These are phyloP conservation scores for Sparassis latifolia DNA, from an alignment of 1,284 basidiomycete species.

Conservation along the genomic window DNA sequence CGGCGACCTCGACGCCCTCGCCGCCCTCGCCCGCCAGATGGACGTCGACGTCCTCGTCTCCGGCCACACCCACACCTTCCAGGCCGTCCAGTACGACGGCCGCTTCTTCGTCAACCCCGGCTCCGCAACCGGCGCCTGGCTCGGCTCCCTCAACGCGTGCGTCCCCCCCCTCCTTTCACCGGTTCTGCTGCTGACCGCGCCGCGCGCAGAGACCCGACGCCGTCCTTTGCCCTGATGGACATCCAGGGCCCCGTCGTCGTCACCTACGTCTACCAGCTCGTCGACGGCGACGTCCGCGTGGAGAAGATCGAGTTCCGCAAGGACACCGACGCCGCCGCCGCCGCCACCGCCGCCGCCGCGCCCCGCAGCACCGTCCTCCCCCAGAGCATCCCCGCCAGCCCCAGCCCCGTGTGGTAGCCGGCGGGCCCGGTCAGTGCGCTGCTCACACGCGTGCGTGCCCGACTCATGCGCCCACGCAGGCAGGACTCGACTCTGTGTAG, in stretches of 20 bases:
- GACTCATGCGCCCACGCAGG: too few species aligned
- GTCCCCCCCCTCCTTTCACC: slow-evolving; percentile 9
- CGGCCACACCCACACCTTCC: slow-evolving; percentile 96
- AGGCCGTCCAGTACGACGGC: slow-evolving; percentile 87
- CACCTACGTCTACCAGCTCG: slow-evolving; percentile 92
- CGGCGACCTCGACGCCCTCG: slow-evolving; percentile 86
- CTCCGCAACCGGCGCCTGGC: slow-evolving; percentile 93
- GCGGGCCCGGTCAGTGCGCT: neutral
- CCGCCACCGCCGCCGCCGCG: slow-evolving; percentile 6
- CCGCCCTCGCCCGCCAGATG: slow-evolving; percentile 87
- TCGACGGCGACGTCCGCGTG: slow-evolving; percentile 87
- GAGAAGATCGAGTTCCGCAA: slow-evolving; percentile 83
- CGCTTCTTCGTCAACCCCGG: slow-evolving; percentile 97
- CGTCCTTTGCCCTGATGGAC: slow-evolving; percentile 91
- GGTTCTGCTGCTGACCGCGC: neutral
- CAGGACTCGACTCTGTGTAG: too few species aligned
- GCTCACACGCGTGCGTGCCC: neutral
- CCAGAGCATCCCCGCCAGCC: slow-evolving; percentile 39
- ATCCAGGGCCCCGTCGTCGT: slow-evolving; percentile 93
- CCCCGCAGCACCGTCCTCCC: slow-evolving; percentile 33
- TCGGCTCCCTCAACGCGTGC: slow-evolving; percentile 66
- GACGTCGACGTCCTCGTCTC: slow-evolving; percentile 95
- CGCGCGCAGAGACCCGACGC: slow-evolving; percentile 49
- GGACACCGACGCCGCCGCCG: slow-evolving; percentile 43
- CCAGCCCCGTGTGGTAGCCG: slow-evolving; percentile 29